Evolutionary conservation across 371 early-diverging fungal genomes (phyloP).

Genomic region (Actinomucor elegans): DNA sequence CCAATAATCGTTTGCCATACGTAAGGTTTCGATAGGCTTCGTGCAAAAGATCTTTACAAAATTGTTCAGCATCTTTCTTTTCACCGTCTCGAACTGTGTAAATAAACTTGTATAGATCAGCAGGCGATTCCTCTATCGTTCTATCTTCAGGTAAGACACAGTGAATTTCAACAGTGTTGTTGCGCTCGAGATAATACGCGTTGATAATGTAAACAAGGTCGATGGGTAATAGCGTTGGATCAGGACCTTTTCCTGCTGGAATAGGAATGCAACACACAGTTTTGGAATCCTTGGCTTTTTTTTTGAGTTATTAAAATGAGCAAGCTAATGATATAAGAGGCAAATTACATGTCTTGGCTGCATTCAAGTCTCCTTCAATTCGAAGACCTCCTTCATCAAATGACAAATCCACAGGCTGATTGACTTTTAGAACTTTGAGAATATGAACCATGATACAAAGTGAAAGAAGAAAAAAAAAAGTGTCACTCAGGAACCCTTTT

Average conservation of each 20-base stretch:
- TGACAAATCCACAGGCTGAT: conserved; percentile 31
- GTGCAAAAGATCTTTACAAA: conserved; percentile 26
- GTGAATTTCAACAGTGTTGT: conserved; percentile 31
- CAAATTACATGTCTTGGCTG: conserved; percentile 29
- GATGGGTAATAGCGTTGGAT: conserved; percentile 43
- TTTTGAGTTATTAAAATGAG: too few relatives aligned
- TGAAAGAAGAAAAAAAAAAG: background rate
- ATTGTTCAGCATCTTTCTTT: conserved; percentile 24
- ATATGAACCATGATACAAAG: conserved; percentile 23
- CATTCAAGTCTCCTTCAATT: conserved; percentile 44
- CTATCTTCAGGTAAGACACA: conserved; percentile 42
- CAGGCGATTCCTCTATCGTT: conserved; percentile 26
- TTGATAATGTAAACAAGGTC: conserved; percentile 32
- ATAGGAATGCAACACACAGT: conserved; percentile 28
- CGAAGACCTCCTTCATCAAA: conserved; percentile 49
- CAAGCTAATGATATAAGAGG: background rate
- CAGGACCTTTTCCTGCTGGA: conserved; percentile 23
- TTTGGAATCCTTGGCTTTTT: conserved; percentile 7
- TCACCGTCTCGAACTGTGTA: conserved; percentile 27
- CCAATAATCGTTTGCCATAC: conserved; percentile 44
- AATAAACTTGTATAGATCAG: conserved; percentile 35
- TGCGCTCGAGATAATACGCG: conserved; percentile 20
- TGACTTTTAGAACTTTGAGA: conserved; percentile 33
- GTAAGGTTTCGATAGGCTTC: conserved; percentile 38
- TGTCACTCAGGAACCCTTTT: too few relatives aligned